Percentiles rank a stretch among this genome's conserved stretches.
Evolutionary conservation across 352 stramenopile species (phyloP).

Genomic region (Phytophthora cactorum): DNA sequence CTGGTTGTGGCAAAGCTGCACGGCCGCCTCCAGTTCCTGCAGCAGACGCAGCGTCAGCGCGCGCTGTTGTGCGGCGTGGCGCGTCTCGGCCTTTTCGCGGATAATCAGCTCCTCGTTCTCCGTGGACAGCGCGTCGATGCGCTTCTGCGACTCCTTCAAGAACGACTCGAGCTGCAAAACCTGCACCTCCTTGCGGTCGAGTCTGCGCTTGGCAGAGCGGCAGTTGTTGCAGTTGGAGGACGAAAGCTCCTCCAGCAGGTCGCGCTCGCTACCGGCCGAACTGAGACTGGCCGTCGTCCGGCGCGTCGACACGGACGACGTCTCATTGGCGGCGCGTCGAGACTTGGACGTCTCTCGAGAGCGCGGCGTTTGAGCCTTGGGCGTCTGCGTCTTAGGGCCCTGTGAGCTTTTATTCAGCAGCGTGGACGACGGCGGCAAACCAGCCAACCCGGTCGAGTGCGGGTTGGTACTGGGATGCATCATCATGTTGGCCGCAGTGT

Average conservation of each 20-base stretch:
- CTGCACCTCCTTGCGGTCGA: slow-evolving; percentile 79
- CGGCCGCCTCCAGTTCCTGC: slow-evolving; percentile 76
- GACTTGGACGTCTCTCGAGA: slow-evolving; percentile 26
- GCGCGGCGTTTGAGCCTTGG: slow-evolving; percentile 26
- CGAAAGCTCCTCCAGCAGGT: slow-evolving; percentile 48
- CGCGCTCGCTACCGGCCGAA: slow-evolving; percentile 62
- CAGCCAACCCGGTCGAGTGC: slow-evolving; percentile 24
- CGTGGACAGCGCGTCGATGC: slow-evolving; percentile 64
- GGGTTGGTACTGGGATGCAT: slow-evolving; percentile 23
- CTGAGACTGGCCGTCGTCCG: slow-evolving; percentile 67
- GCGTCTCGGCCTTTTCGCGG: slow-evolving; percentile 69
- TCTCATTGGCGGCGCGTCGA: slow-evolving; percentile 23
- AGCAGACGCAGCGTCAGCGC: slow-evolving; percentile 67
- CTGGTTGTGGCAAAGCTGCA: slow-evolving; percentile 72
- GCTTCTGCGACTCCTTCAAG: slow-evolving; percentile 81
- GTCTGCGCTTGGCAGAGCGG: slow-evolving; percentile 55
- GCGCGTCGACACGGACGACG: slow-evolving; percentile 50
- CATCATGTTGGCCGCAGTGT: slow-evolving; percentile 26
- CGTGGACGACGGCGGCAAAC: slow-evolving; percentile 49
- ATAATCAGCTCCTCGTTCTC: slow-evolving; percentile 74
- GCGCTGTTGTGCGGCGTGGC: slow-evolving; percentile 61
- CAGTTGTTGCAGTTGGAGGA: slow-evolving; percentile 53
- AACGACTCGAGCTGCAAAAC: slow-evolving; percentile 81
- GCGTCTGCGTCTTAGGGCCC: slow-evolving; percentile 10
- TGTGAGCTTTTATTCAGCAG: slow-evolving; percentile 33